These are phyloP conservation scores for Dactylonectria macrodidyma DNA, from an alignment of 2,329 filamentous ascomycete species.

Conservation along the genomic window DNA sequence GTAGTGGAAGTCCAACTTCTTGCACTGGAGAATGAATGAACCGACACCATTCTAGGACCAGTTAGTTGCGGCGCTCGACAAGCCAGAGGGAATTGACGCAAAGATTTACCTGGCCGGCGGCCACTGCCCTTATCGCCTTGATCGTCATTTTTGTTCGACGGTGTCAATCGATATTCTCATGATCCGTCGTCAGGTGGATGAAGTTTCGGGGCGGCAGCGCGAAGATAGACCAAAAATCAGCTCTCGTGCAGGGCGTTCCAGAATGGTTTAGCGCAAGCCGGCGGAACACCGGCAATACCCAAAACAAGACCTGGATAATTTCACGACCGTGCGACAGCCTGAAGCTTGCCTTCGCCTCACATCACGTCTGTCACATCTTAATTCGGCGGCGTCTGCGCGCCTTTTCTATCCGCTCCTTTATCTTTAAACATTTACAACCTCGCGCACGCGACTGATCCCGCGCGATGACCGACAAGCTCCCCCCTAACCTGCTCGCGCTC, in stretches of 20 bases:
- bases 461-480: slow-evolving; percentile 95
- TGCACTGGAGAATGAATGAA: slow-evolving; percentile 97
- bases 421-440: slow-evolving; percentile 13
- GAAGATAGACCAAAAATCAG: slow-evolving; percentile 45
- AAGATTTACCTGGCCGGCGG: slow-evolving; percentile 66
- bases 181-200: slow-evolving; percentile 40
- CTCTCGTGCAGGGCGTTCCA: slow-evolving; percentile 35
- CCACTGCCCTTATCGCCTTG: slow-evolving; percentile 66
- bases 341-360: slow-evolving; percentile 25
- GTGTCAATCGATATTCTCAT: slow-evolving; percentile 48
- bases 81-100: background rate
- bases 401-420: slow-evolving; percentile 31
- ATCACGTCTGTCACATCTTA: slow-evolving; percentile 29
- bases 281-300: slow-evolving; percentile 42
- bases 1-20: slow-evolving; percentile 95
- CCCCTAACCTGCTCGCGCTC: slow-evolving; percentile 90
- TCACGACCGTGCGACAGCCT: slow-evolving; percentile 44
- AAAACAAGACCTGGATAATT: slow-evolving; percentile 43
- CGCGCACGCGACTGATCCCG: slow-evolving; percentile 42
- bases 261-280: slow-evolving; percentile 45
- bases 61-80: slow-evolving; percentile 33
- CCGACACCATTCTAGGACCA: slow-evolving; percentile 88
- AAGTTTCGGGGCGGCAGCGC: slow-evolving; percentile 37
- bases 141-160: slow-evolving; percentile 67
- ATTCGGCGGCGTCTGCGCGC: slow-evolving; percentile 31